Percentiles rank a stretch among this genome's conserved stretches.
Conservation (phyloP, 192 early-diverging fungal species). For the Backusella liffmaniae region DNA sequence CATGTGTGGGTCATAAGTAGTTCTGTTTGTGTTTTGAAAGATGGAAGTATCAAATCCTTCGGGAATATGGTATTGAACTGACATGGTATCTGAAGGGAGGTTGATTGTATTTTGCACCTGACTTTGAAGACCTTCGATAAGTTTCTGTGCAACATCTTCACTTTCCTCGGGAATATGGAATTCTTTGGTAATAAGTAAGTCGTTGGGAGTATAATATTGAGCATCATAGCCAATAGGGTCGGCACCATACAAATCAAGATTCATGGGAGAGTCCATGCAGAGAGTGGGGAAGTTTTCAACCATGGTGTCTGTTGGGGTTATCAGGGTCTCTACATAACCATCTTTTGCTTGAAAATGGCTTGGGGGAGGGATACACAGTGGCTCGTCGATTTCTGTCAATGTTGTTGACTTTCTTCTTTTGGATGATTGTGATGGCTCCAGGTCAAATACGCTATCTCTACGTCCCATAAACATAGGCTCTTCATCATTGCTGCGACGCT, state of each 20-base stretch:
- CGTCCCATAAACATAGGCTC: neutral
- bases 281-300: neutral
- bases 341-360: neutral
- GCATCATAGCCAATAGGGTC: neutral
- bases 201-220: neutral
- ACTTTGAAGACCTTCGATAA: conserved; percentile 6
- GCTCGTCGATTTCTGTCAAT: neutral
- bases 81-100: neutral
- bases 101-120: neutral
- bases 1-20: neutral
- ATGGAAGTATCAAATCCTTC: neutral
- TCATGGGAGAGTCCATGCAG: neutral
- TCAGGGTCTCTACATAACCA: neutral
- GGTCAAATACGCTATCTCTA: neutral
- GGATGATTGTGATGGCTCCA: neutral
- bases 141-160: conserved; percentile 8
- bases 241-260: neutral
- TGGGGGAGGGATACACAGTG: neutral
- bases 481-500: neutral
- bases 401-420: conserved; percentile 10
- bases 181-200: neutral
- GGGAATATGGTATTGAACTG: neutral
- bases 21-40: neutral
- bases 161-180: neutral
- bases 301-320: neutral